These are phyloP conservation scores for Stylonectria norvegica DNA, from an alignment of 2,329 filamentous ascomycete species.

Conservation along the genomic window DNA sequence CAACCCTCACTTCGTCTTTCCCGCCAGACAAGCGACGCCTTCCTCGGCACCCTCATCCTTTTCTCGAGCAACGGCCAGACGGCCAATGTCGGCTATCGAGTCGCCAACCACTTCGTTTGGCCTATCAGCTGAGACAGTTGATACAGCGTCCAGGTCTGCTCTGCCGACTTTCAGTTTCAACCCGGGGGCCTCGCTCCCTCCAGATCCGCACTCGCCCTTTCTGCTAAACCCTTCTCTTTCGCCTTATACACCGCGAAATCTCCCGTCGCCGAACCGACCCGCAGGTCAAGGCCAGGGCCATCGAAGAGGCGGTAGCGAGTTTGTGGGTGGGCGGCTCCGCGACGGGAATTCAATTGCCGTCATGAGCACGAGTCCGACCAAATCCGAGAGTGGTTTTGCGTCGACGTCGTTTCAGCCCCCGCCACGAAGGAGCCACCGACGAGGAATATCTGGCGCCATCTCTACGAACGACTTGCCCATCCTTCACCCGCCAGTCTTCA, in stretches of 20 bases:
- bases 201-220: conserved; percentile 31
- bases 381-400: conserved; percentile 55
- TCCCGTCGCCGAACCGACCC: conserved; percentile 56
- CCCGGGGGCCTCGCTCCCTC: conserved; percentile 47
- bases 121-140: conserved; percentile 29
- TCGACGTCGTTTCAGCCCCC: conserved; percentile 54
- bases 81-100: conserved; percentile 54
- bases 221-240: conserved; percentile 55
- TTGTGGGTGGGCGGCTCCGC: conserved; percentile 71
- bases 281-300: conserved; percentile 73
- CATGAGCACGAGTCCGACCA: conserved; percentile 68
- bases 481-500: conserved; percentile 53
- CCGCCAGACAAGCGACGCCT: conserved; percentile 43
- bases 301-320: conserved; percentile 78
- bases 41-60: conserved; percentile 46
- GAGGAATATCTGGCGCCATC: conserved; percentile 68
- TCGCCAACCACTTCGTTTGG: conserved; percentile 33
- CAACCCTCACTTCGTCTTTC: conserved; percentile 65
- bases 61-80: conserved; percentile 47
- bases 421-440: conserved; percentile 65
- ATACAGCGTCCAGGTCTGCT: conserved; percentile 31
- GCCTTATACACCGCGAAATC: conserved; percentile 47
- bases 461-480: conserved; percentile 81
- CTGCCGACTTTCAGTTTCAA: conserved; percentile 57
- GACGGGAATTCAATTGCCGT: conserved; percentile 56